phyloP scores from a whole-genome alignment of 208 protist genomes.

The Leishmania arabica region DNA sequence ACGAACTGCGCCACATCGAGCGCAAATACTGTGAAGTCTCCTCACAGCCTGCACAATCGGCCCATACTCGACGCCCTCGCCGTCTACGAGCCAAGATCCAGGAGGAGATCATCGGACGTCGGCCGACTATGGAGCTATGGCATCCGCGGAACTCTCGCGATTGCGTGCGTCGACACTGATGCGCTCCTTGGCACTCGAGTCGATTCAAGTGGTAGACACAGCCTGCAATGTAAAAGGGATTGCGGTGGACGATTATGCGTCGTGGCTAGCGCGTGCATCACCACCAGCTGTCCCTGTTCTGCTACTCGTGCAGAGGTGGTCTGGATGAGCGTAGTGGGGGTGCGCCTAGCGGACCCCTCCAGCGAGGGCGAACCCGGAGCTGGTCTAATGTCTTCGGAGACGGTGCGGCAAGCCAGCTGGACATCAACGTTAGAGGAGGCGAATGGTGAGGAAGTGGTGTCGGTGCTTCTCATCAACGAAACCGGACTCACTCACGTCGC shows the following conservation, averaged over 20 bases:
- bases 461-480: neutral
- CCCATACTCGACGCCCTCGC: neutral
- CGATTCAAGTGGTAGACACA: neutral
- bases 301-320: neutral
- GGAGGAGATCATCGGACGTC: neutral
- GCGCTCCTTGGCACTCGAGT: neutral
- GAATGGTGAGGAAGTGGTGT: conserved; percentile 3
- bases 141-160: neutral
- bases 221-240: conserved; percentile 8
- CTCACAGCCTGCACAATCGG: neutral
- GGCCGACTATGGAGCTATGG: neutral
- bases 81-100: neutral
- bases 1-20: conserved; percentile 4
- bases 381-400: neutral
- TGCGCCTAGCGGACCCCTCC: neutral
- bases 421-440: neutral
- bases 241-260: conserved; percentile 7
- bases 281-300: neutral
- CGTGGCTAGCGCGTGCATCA: neutral
- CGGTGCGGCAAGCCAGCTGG: neutral
- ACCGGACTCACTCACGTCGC: conserved; percentile 6
- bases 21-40: neutral
- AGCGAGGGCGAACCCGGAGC: neutral
- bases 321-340: neutral
- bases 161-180: neutral